Evolutionary conservation across 2,329 filamentous ascomycete genomes (phyloP), one percentile per base, ranked within the genome.

Genomic region (Alternaria brassicae): DNA sequence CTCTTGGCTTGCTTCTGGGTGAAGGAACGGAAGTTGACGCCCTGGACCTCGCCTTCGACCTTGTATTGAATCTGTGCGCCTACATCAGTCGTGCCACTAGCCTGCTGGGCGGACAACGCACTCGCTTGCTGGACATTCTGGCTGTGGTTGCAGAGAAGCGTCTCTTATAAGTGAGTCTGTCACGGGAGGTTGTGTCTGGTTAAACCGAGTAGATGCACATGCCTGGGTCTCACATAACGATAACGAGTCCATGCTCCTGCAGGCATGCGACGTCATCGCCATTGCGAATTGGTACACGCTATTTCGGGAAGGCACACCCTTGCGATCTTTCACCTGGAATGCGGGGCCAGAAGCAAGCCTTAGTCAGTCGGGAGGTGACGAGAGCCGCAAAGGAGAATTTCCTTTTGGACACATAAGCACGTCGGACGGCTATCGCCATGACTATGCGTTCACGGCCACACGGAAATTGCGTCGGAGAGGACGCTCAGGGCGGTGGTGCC

Each of bases 11-110:
- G 76, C 49, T 79, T 78, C 50, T 73, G 72, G 13, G 82, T 81
- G 67, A 74, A 82, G 12, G 74, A 74, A 78, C 82, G 79, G 70
- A 83, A 85, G 72, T 81, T 83, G 62, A 85, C 83, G 36, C 82
- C 82, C 72, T 84, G 81, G 36, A 83, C 81, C 27, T 76, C 66
- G 56, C 82, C 82, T 23, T 79, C 70, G 60, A 83, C 82, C 60
- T 75, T 81, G 77, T 79, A 84, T 9, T 76, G 77, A 58, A 83
- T 82, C 81, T 83, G 59, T 17, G 57, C 21, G 41, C 41, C 58
- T 56, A 41, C 56, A 58, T 75, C 48, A 72, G 65, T 50, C 41
- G 34, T 60, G 65, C 42, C 58, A 64, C 57, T 25, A 28, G 25
- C 19, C 34, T 13, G 37, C 19, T 34, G 39, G 17, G 48, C 27